A percentile compares a stretch with the other conserved stretches of the same genome.
Conservation (phyloP, 768 basidiomycete genomes). For the Lyophyllum decastes region DNA sequence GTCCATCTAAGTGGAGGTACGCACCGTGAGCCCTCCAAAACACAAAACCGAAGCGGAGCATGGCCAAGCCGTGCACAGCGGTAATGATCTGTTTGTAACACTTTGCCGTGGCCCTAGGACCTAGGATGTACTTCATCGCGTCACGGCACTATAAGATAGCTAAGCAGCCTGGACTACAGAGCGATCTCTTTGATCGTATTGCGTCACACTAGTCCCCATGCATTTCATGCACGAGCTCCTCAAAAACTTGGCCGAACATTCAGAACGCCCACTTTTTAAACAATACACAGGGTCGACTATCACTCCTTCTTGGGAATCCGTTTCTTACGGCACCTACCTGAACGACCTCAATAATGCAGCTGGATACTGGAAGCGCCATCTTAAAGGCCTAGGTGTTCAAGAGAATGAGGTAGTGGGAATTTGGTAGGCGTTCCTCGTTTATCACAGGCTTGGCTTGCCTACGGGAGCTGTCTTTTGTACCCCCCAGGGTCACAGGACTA, state of each 20-base stretch:
- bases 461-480: no score
- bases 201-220: background rate
- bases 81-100: no score
- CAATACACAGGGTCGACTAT: slow-evolving; percentile 1
- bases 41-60: no score
- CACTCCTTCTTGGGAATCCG: slow-evolving; percentile 3
- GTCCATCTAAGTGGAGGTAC: no score
- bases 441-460: no score
- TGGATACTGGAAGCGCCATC: background rate
- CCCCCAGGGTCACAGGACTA: slow-evolving; percentile 3
- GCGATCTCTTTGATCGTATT: no score
- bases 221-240: slow-evolving; percentile 10
- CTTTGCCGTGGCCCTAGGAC: no score
- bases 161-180: no score
- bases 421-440: background rate
- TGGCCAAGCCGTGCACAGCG: no score
- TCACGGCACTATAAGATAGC: no score
- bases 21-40: no score
- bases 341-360: background rate
- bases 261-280: slow-evolving; percentile 7
- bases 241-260: slow-evolving; percentile 2
- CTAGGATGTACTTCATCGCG: no score
- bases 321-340: slow-evolving; percentile 2
- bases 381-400: background rate
- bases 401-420: slow-evolving; percentile 4